Evolutionary conservation across 768 basidiomycete genomes (phyloP).

Genomic region (Mrakia frigida): DNA sequence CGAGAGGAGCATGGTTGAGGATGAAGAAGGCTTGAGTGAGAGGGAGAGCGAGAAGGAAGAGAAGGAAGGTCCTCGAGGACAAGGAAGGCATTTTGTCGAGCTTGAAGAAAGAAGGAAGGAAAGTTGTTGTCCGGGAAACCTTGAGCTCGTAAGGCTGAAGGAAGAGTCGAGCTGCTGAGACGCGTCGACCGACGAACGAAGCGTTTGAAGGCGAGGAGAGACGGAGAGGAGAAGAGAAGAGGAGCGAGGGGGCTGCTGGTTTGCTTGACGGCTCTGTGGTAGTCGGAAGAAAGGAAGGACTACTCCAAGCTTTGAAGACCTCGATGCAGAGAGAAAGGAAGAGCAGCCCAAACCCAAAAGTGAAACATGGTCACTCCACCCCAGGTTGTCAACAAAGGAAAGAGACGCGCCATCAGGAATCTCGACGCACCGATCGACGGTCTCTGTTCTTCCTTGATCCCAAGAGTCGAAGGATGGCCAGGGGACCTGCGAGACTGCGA

Average conservation of each 20-base stretch:
- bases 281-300: background rate
- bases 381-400: background rate
- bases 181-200: too few relatives aligned
- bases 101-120: background rate
- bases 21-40: slow-evolving; percentile 16
- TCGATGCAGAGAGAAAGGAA: background rate
- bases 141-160: too few relatives aligned
- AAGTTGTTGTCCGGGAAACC: background rate
- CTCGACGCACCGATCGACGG: background rate
- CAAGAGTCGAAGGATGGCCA: too few relatives aligned
- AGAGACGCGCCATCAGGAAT: background rate
- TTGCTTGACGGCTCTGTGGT: too few relatives aligned
- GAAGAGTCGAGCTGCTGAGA: too few relatives aligned
- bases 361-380: background rate
- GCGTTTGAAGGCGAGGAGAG: too few relatives aligned
- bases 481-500: too few relatives aligned
- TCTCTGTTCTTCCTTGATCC: too few relatives aligned
- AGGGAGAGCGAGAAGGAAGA: background rate
- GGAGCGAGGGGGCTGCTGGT: too few relatives aligned
- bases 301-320: too few relatives aligned
- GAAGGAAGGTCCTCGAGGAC: background rate
- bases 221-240: too few relatives aligned
- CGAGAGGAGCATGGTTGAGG: slow-evolving; percentile 12
- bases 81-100: background rate
- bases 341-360: background rate